Percentiles rank a stretch among this genome's conserved stretches.
phyloP scores from a whole-genome alignment of 2,329 filamentous ascomycete genomes.

The Exophiala bonariae region DNA sequence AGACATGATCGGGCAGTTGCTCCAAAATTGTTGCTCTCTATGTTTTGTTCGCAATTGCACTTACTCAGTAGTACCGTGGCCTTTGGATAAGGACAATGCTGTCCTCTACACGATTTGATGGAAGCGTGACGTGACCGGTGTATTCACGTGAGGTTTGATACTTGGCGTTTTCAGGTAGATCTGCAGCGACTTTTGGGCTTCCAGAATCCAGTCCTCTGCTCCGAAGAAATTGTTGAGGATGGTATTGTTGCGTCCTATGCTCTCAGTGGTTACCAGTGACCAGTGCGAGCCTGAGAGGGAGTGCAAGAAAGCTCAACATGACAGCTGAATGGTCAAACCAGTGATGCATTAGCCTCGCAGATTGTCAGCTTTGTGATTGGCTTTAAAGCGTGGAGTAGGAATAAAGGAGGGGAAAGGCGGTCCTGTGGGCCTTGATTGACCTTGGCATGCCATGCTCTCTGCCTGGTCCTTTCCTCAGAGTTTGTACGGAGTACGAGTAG shows the following conservation, averaged over 20 bases:
- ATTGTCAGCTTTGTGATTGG: neutral
- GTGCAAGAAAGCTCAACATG: too few relatives aligned
- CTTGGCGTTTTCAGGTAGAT: neutral
- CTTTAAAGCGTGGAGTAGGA: slow-evolving; percentile 5
- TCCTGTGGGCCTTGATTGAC: slow-evolving; percentile 2
- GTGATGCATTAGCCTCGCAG: neutral
- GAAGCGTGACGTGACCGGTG: too few relatives aligned
- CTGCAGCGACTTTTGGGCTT: neutral
- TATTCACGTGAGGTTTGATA: too few relatives aligned
- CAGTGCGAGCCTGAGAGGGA: neutral
- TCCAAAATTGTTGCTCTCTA: too few relatives aligned
- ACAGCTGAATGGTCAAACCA: too few relatives aligned
- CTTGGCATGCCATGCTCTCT: slow-evolving; percentile 4
- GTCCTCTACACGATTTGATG: too few relatives aligned
- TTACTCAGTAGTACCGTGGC: too few relatives aligned
- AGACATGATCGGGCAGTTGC: too few relatives aligned
- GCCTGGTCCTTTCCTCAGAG: slow-evolving; percentile 15
- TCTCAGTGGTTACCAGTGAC: neutral
- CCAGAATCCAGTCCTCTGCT: too few relatives aligned
- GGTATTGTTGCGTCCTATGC: neutral
- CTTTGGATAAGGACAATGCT: too few relatives aligned
- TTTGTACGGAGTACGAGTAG: too few relatives aligned
- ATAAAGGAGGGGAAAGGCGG: neutral
- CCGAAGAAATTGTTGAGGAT: neutral
- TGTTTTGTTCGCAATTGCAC: too few relatives aligned